These are phyloP conservation scores for Hygrophorus russula DNA, from an alignment of 768 basidiomycete genomes.

Conservation along the genomic window DNA sequence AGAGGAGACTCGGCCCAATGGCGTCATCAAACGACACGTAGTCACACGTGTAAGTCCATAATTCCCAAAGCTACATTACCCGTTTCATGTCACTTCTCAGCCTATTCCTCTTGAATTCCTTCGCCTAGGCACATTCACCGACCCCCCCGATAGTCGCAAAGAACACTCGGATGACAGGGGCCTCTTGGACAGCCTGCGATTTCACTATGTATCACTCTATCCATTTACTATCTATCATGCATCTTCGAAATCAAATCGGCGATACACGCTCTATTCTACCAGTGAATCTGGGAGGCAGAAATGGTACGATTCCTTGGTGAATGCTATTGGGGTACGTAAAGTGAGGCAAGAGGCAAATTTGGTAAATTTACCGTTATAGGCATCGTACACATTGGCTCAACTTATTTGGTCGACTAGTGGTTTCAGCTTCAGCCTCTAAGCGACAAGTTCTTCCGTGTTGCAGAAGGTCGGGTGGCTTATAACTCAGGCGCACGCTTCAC, in stretches of 20 bases:
- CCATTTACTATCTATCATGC: slow-evolving; percentile 76
- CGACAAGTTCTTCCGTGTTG: slow-evolving; percentile 50
- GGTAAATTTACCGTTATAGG: slow-evolving; percentile 28
- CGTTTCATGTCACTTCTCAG: slow-evolving; percentile 23
- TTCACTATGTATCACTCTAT: slow-evolving; percentile 44
- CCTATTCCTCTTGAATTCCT: slow-evolving; percentile 74
- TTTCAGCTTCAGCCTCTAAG: slow-evolving; percentile 50
- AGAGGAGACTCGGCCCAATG: slow-evolving; percentile 44
- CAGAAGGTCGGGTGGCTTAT: slow-evolving; percentile 21
- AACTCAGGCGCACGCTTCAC: slow-evolving; percentile 27
- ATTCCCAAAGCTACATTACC: neutral
- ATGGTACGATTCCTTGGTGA: slow-evolving; percentile 51
- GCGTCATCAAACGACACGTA: slow-evolving; percentile 37
- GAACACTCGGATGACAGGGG: slow-evolving; percentile 50
- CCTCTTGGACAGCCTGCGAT: slow-evolving; percentile 44
- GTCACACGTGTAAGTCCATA: slow-evolving; percentile 48
- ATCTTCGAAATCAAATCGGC: slow-evolving; percentile 36
- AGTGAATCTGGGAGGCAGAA: slow-evolving; percentile 46
- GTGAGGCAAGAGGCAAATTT: slow-evolving; percentile 62
- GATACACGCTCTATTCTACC: slow-evolving; percentile 63
- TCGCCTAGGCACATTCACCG: slow-evolving; percentile 55
- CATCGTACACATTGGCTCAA: neutral
- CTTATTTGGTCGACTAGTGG: slow-evolving; percentile 32
- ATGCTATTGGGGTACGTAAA: slow-evolving; percentile 53
- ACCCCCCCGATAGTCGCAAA: slow-evolving; percentile 48